Evolutionary conservation across 805 yeast species (phyloP), one percentile per base, ranked within the genome.

Genomic region (Martiniozyma abietophila): DNA sequence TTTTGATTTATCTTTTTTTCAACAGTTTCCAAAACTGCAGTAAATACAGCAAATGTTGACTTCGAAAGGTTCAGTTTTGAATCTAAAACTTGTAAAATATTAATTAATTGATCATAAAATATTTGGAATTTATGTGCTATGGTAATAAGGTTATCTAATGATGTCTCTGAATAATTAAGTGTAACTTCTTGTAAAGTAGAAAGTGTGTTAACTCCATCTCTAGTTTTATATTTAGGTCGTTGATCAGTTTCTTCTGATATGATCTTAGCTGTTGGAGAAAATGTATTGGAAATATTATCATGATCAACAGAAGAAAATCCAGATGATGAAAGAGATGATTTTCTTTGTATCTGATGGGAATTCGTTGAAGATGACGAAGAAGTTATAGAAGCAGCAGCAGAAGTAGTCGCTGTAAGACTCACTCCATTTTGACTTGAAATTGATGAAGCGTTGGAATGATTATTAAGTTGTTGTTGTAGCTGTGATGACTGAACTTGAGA

Each of bases 51-150:
- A 33, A 33, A 44, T 16, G 46, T 40, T n/a, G 45, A 37, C 4
- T 40, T 27, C 2, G 44, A 29, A n/a, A 40, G 22, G n/a, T 23
- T 39, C 2, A 42, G 24, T 12, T 40, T 36, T 9, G 42, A 23
- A 4, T 47, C 49, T 7, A 52, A 32, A 6, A 30, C 39, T 24
- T 35, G 30, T 7, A 49, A 34, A 5, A 39, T 32, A 7, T 11
- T n/a, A 16, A 40, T 18, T 17, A 51, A 44, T 28, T 49, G 51
- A 4, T 39, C 33, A 30, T 47, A 43, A 7, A 54, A 47, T 12
- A 43, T 41, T 19, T 40, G 38, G 26, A 49, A 45, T 23, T 49
- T 54, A 24, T 39, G 41, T 2, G 55, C 38, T 16, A 54, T 25
- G 9, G 30, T 29, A 17, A 51, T 23, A 9, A 53, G 23, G 7